phyloP scores from a whole-genome alignment of 2,329 filamentous ascomycete species.

The Talaromyces sp. region DNA sequence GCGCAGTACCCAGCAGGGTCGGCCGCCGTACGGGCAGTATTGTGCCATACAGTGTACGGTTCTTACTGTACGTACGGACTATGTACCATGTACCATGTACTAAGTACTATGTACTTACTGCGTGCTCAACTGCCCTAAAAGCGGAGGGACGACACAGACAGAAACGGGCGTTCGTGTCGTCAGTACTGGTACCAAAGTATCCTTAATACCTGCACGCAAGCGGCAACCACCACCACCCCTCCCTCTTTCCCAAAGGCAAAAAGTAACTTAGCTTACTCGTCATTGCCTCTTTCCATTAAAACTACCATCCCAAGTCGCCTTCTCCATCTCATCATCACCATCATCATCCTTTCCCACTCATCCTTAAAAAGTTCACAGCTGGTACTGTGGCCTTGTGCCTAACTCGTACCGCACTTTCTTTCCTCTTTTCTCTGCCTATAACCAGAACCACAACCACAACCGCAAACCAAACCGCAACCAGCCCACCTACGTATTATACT shows the following conservation, averaged over 20 bases:
- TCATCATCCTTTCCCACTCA: not conserved
- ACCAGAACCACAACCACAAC: not conserved
- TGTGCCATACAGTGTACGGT: not conserved
- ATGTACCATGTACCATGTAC: too few relatives aligned
- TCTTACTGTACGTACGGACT: too few relatives aligned
- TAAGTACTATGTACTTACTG: not conserved
- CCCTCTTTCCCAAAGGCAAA: conserved; percentile 1
- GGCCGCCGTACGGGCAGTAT: too few relatives aligned
- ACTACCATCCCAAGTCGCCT: not conserved
- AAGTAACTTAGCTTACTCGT: not conserved
- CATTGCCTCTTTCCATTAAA: conserved; percentile 8
- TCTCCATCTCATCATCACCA: conserved; percentile 2
- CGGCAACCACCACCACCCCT: conserved; percentile 14
- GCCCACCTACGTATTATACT: conserved; percentile 3
- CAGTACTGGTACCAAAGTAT: conserved; percentile 11
- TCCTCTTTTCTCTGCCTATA: not conserved
- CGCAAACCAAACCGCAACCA: too few relatives aligned
- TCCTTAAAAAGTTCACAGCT: conserved; percentile 9
- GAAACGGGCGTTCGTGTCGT: conserved; percentile 14
- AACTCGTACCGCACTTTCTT: conserved; percentile 2
- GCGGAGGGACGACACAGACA: conserved; percentile 5
- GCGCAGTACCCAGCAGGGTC: not conserved
- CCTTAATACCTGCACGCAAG: conserved; percentile 17
- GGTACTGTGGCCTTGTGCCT: conserved; percentile 16
- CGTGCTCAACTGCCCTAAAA: conserved; percentile 10